Conservation (phyloP, 306 rosid genomes). For the Casuarina glauca region DNA sequence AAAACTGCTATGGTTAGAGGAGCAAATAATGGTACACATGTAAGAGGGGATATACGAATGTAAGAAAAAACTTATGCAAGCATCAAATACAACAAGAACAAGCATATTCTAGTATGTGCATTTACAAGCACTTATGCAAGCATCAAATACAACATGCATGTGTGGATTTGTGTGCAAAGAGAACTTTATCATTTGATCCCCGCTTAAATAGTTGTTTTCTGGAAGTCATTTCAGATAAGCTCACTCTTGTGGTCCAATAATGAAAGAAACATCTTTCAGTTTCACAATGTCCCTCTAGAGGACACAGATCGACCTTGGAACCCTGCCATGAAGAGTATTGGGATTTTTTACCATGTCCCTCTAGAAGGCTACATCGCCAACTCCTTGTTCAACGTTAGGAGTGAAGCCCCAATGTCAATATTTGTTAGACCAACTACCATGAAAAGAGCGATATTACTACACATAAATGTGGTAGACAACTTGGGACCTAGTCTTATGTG, state of each 20-base stretch:
- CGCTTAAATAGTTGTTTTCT: neutral
- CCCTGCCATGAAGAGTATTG: no score
- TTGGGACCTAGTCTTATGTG: no score
- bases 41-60: conserved; percentile 2
- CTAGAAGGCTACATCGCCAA: no score
- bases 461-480: no score
- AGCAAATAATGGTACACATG: conserved; percentile 6
- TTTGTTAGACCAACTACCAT: no score
- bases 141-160: neutral
- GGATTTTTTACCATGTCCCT: no score
- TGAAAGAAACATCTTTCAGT: neutral
- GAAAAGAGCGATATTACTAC: no score
- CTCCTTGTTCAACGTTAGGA: no score
- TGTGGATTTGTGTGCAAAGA: neutral
- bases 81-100: neutral
- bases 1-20: conserved; percentile 9
- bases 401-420: no score
- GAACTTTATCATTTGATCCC: neutral
- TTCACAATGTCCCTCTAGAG: neutral
- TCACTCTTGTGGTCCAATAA: neutral
- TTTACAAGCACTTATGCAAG: neutral
- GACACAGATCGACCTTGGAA: no score
- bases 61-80: conserved; percentile 5
- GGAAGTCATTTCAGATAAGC: neutral
- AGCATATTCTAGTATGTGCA: neutral